phyloP scores from a whole-genome alignment of 2,329 filamentous ascomycete species.

The Trichoderma sp. region DNA sequence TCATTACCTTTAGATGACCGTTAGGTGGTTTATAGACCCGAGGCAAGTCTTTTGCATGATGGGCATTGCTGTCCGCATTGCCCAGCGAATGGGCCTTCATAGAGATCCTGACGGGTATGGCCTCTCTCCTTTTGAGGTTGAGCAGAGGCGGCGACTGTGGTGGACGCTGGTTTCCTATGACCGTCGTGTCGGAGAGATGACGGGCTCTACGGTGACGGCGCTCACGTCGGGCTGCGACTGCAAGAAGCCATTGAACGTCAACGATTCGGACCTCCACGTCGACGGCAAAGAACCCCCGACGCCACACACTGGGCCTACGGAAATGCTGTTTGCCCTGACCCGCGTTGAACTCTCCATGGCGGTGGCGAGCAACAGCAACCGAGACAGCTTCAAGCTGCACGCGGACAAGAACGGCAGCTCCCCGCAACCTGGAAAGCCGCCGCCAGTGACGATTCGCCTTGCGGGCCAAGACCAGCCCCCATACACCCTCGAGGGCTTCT shows the following conservation, averaged over 20 bases:
- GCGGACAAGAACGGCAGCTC: slow-evolving; percentile 36
- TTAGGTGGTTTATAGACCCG: slow-evolving; percentile 63
- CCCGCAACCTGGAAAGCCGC: slow-evolving; percentile 32
- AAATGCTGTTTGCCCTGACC: slow-evolving; percentile 62
- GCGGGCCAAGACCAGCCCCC: slow-evolving; percentile 54
- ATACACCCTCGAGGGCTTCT: slow-evolving; percentile 57
- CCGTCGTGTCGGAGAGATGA: slow-evolving; percentile 67
- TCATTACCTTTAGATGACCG: slow-evolving; percentile 40
- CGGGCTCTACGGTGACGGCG: slow-evolving; percentile 59
- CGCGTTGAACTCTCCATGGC: slow-evolving; percentile 60
- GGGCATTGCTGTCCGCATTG: slow-evolving; percentile 67
- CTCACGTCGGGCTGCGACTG: slow-evolving; percentile 58
- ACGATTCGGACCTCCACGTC: slow-evolving; percentile 61
- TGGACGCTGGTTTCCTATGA: slow-evolving; percentile 73
- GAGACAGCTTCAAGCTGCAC: slow-evolving; percentile 41
- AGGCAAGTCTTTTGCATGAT: slow-evolving; percentile 53
- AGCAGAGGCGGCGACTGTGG: slow-evolving; percentile 72
- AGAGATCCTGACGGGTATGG: slow-evolving; percentile 59
- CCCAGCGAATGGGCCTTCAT: slow-evolving; percentile 69
- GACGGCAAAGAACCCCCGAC: slow-evolving; percentile 58
- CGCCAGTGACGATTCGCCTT: slow-evolving; percentile 45
- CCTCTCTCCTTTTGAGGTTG: slow-evolving; percentile 62
- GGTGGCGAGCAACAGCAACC: slow-evolving; percentile 51
- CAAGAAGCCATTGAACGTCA: slow-evolving; percentile 61
- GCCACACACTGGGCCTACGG: slow-evolving; percentile 55